phyloP scores from a whole-genome alignment of 805 yeast species.

The Naumovozyma dairenensis region DNA sequence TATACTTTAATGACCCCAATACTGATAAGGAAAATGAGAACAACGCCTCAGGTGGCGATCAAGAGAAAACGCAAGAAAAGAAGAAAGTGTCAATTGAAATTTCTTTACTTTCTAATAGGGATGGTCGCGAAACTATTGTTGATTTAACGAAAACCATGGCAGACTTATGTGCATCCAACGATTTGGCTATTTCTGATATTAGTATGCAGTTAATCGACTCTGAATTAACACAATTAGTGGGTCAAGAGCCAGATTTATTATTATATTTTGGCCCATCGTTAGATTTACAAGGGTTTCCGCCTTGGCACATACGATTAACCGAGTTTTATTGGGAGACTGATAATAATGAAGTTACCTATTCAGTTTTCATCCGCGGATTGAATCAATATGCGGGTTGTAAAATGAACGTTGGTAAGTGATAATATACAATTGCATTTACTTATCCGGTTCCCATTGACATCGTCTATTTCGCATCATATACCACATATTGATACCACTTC shows the following conservation, averaged over 20 bases:
- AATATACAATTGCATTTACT: conserved; percentile 1
- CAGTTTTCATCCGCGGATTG: conserved; percentile 72
- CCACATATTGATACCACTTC: not conserved
- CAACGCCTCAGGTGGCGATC: conserved; percentile 21
- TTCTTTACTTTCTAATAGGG: conserved; percentile 58
- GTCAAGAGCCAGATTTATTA: conserved; percentile 87
- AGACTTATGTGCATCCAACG: conserved; percentile 53
- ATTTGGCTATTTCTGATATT: conserved; percentile 55
- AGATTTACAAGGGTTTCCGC: conserved; percentile 91
- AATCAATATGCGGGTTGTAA: conserved; percentile 71
- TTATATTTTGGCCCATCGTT: conserved; percentile 77
- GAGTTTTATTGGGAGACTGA: conserved; percentile 90
- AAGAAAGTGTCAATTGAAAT: conserved; percentile 47
- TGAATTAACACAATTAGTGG: conserved; percentile 64
- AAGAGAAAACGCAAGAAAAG: too few species aligned
- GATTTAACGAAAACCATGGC: conserved; percentile 82
- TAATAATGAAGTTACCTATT: conserved; percentile 68
- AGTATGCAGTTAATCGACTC: conserved; percentile 67
- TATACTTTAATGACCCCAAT: conserved; percentile 26
- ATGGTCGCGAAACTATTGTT: conserved; percentile 85
- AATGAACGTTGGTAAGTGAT: conserved; percentile 78
- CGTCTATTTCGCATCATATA: too few species aligned
- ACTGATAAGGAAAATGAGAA: conserved; percentile 28
- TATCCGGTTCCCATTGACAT: not conserved
- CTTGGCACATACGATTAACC: conserved; percentile 90